Base-by-base conservation (phyloP, 2,329 filamentous ascomycete genomes). In the Colletotrichum viniferum region DNA sequence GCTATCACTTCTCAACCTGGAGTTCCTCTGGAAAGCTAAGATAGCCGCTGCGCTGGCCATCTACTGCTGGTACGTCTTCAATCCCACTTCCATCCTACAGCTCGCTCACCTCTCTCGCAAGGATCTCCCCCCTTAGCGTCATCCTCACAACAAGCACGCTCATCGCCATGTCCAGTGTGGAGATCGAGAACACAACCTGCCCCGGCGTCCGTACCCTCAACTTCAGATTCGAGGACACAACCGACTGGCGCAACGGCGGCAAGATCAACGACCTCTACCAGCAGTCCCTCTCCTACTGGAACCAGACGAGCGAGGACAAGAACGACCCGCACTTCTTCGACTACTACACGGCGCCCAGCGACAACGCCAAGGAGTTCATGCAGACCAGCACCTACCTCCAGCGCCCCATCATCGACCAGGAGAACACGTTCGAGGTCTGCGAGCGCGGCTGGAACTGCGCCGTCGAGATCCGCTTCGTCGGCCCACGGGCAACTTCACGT, bases 81-180 rank as follows among this genome's bases (percentile, higher is more conserved):
- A 30, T 0, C 7, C 14, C 32, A 1, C 32, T 36, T 1, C 4
- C 9, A 6, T 7, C 24, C 2, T 18, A 5, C 24, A 30, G n/a
- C 13, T 7, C 4, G 5, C 21, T 63, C 61, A 28, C 3, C 0
- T 7, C 16, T 13, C 4, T 6, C 7, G n/a, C 16, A 18, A 64
- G 58, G 58, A 34, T 56, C 16, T 83, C 83, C 13, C 84, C 83
- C 3, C 76, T 85, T 4, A 79, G 83, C 14, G 82, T 84, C 16
- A 83, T 85, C 56, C 82, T 87, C 66, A 83, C 83, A 5, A 82
- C 83, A 24, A 82, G 82, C 55, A 82, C 83, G 5, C 79, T 85
- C n/a, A 60, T 77, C 18, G 73, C 74, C 2, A 64, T 77, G 5
- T 77, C 83, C 77, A 70, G 83, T 64, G 78, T 68, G 21, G 80